phyloP scores from a whole-genome alignment of 768 basidiomycete genomes.

The button mushroom (Agaricus bisporus) region DNA sequence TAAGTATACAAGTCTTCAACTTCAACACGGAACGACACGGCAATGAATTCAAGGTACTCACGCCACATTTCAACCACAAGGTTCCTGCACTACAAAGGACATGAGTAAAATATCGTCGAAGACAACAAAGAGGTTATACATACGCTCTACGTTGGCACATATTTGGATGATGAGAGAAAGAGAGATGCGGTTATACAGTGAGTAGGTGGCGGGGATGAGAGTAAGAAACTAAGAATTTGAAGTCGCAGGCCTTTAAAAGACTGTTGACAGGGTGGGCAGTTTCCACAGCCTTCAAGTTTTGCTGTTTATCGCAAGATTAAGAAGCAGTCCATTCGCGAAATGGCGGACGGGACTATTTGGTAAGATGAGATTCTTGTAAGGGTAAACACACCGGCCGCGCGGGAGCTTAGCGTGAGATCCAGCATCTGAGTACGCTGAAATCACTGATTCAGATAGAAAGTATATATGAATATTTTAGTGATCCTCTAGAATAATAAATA shows the following conservation, averaged over 20 bases:
- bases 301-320: conserved; percentile 7
- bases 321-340: conserved; percentile 6
- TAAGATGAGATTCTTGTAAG: conserved; percentile 21
- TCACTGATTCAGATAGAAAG: too few relatives aligned
- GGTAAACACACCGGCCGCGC: conserved; percentile 11
- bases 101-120: conserved; percentile 13
- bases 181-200: conserved; percentile 2
- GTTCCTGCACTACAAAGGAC: conserved; percentile 58
- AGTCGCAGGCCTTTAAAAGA: conserved; percentile 1
- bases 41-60: conserved; percentile 23
- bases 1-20: conserved; percentile 21
- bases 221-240: conserved; percentile 12
- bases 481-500: too few relatives aligned
- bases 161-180: conserved; percentile 4
- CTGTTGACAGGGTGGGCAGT: conserved; percentile 3
- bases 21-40: conserved; percentile 3
- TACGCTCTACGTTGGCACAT: conserved; percentile 81
- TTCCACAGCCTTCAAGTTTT: conserved; percentile 9
- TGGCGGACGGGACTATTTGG: conserved; percentile 23
- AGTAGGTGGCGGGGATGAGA: neutral
- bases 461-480: too few relatives aligned
- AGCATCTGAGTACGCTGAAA: conserved; percentile 23
- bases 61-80: conserved; percentile 66
- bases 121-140: conserved; percentile 23
- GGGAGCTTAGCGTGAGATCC: conserved; percentile 29